Evolutionary conservation across 2,329 filamentous ascomycete species (phyloP), one percentile per base, ranked within the genome.

Genomic region (Acrocalymma vagum): DNA sequence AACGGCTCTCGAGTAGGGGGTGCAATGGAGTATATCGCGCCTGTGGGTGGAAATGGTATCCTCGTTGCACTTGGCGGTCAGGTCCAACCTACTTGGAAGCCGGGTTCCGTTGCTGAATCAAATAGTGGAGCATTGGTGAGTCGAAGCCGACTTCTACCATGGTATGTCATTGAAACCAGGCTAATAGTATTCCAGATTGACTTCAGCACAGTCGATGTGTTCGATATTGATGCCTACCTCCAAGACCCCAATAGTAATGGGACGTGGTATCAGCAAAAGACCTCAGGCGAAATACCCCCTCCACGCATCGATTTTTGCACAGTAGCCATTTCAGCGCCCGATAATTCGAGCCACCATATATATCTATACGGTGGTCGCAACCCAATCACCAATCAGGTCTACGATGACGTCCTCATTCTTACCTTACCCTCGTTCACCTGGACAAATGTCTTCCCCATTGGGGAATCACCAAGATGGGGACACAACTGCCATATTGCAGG

Each of bases 311-410:
- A 78, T 38, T 75, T 72, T 42, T 79, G 76, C 48, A 47, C 73
- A 4, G 63, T 72, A 0, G 38, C 69, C 1, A 69, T 62, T 10
- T 67, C 72, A 18, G 69, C 75, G 1, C 62, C 67, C 3, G 77
- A 79, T 39, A 70, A 71, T 29, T 75, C 73, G 2, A 74, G 70
- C 38, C 70, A 77, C 35, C 78, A 78, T 37, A 74, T 80, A 21
- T 67, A 63, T 24, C 27, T 80, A 32, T 80, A 79, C 39, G 78
- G 78, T 13, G 78, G 78, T 6, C 65, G 62, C 20, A 62, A 75
- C 41, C 62, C 60, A 7, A 70, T 59, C n/a, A 29, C 4, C n/a
- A n/a, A 25, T 6, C 4, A 24, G 34, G 29, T 9, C 10, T 35
- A 45, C 29, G 51, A 62, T 9, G 43, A 59, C 8, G 47, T 51